Evolutionary conservation across 1,284 basidiomycete genomes (phyloP).

Genomic region (Wolfiporia cocos): DNA sequence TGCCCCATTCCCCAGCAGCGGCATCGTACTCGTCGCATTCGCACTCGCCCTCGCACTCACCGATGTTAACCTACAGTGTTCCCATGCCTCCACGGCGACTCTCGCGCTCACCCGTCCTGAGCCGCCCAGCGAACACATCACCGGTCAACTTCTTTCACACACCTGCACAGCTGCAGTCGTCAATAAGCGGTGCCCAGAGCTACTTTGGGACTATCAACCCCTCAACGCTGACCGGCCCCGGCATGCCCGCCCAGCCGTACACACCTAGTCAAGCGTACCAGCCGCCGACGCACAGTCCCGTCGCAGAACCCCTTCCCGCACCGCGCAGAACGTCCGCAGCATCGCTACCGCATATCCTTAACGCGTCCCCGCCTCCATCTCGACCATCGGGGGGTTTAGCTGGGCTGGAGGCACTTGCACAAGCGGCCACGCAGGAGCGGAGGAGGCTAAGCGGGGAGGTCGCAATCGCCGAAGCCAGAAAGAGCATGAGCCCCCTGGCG

Average conservation of each 20-base stretch:
- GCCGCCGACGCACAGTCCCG: slow-evolving; percentile 6
- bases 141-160: slow-evolving; percentile 12
- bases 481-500: slow-evolving; percentile 12
- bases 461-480: slow-evolving; percentile 9
- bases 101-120: slow-evolving; percentile 15
- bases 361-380: slow-evolving; percentile 17
- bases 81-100: slow-evolving; percentile 7
- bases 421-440: slow-evolving; percentile 48
- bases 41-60: slow-evolving; percentile 11
- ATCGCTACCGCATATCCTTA: slow-evolving; percentile 21
- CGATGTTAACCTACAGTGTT: slow-evolving; percentile 9
- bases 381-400: slow-evolving; percentile 20
- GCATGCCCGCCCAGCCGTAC: slow-evolving; percentile 2
- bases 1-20: slow-evolving; percentile 9
- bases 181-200: slow-evolving; percentile 9
- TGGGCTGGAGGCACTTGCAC: slow-evolving; percentile 49
- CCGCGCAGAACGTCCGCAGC: slow-evolving; percentile 12
- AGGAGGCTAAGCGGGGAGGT: slow-evolving; percentile 34
- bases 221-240: slow-evolving; percentile 1
- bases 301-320: too few relatives aligned
- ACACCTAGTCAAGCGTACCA: slow-evolving; percentile 5
- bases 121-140: slow-evolving; percentile 10
- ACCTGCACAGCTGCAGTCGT: slow-evolving; percentile 10
- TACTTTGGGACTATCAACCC: too few relatives aligned
- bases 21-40: slow-evolving; percentile 7